Percentiles rank a stretch among this genome's conserved stretches.
phyloP scores from a whole-genome alignment of 352 stramenopile genomes.

The Globisporangium okanoganense region DNA sequence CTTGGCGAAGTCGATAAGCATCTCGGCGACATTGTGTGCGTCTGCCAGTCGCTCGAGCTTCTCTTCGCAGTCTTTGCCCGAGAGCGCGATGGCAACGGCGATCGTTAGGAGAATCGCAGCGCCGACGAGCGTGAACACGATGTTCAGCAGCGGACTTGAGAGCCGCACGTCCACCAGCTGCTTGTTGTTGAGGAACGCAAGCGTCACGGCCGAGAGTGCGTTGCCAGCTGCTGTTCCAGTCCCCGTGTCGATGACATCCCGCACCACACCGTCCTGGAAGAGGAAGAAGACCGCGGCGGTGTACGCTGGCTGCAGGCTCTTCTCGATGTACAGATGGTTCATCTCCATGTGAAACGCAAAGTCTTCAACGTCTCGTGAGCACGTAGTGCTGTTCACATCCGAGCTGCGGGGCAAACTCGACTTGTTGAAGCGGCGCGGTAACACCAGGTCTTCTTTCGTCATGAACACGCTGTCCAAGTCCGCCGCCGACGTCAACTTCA shows the following conservation, averaged over 20 bases:
- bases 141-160: constrained; percentile 10
- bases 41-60: neutral
- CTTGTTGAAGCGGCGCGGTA: neutral
- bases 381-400: neutral
- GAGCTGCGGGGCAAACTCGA: constrained; percentile 2
- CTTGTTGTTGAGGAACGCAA: constrained; percentile 14
- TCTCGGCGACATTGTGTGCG: constrained; percentile 7
- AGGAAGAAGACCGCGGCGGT: no score
- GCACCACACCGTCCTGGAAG: neutral
- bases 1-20: neutral
- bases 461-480: neutral
- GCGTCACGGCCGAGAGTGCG: neutral
- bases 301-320: no score
- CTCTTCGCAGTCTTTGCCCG: neutral
- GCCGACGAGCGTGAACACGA: constrained; percentile 4
- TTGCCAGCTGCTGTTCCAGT: neutral
- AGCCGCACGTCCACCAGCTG: constrained; percentile 9
- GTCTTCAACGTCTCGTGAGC: neutral
- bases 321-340: no score
- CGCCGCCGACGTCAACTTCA: neutral
- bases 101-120: constrained; percentile 3
- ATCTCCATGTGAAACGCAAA: constrained; percentile 9
- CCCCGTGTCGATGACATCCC: neutral
- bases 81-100: neutral
- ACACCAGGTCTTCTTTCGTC: neutral